Base-by-base conservation (phyloP, 768 basidiomycete genomes). In the Amyloporia xantha region DNA sequence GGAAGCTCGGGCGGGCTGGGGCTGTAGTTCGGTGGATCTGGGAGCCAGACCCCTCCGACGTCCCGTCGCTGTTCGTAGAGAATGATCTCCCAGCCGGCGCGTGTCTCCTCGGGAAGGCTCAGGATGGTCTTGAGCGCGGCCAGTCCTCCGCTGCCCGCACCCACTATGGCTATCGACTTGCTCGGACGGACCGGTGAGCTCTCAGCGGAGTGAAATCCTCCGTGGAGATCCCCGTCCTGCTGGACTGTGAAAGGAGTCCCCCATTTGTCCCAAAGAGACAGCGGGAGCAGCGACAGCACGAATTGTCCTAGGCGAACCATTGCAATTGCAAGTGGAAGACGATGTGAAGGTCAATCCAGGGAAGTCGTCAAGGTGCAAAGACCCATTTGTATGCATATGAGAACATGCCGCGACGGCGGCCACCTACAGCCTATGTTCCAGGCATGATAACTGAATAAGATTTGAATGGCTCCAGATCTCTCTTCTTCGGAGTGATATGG, bases 31-130 rank as follows among this genome's bases (percentile, higher is more conserved):
- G 55, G 49, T 2, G 61, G 57, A 19, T 74, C 71, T 7, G 65
- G 64, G 1, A 73, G 60, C 81, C 81, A 83, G 44, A 82, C 62
- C 11, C 81, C 80, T n/a, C 77, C 80, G 4, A 82, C 66, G 53
- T 68, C 70, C 28, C 62, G 59, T 26, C 77, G 69, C 58, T 77
- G 71, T 54, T 84, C 81, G 54, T 72, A 80, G 45, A 81, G 57
- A 13, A 71, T 71, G 20, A 82, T 62, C 20, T 76, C 69, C 71
- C 77, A 77, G 9, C 58, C 59, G 19, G 57, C 46, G 17, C 64
- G 59, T 5, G 60, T 49, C 26, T 72, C 65, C 17, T 64, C 61
- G 10, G 76, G 74, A 5, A 82, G 55, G 57, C 78, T 75, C 3
- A 75, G 59, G 19, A 63, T 40, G 5, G 71, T 72, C 58, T 76